These are phyloP conservation scores for Apiospora marii DNA, from an alignment of 2,329 filamentous ascomycete genomes.

Conservation along the genomic window DNA sequence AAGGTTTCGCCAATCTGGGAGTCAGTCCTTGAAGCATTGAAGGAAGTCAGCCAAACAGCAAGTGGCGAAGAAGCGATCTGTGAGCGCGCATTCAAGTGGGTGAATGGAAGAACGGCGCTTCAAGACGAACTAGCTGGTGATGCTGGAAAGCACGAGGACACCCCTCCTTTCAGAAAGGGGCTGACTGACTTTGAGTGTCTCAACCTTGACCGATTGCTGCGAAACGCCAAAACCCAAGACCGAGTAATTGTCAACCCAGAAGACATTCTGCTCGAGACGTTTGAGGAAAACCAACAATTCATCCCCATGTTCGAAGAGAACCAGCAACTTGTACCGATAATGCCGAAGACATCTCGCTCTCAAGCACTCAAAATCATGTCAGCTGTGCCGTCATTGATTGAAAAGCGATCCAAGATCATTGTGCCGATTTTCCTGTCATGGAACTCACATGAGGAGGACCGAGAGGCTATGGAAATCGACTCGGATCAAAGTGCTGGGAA, in stretches of 20 bases:
- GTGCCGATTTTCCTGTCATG: constrained; percentile 88
- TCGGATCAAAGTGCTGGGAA: constrained; percentile 35
- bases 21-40: constrained; percentile 78
- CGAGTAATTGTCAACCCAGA: constrained; percentile 58
- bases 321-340: constrained; percentile 62
- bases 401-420: constrained; percentile 84
- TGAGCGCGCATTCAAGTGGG: constrained; percentile 79
- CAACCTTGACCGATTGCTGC: constrained; percentile 68
- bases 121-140: constrained; percentile 49
- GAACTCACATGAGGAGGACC: constrained; percentile 65
- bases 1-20: constrained; percentile 89
- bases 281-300: constrained; percentile 69
- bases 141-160: constrained; percentile 40
- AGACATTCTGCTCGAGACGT: constrained; percentile 67
- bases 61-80: constrained; percentile 77
- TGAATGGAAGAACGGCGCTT: constrained; percentile 64
- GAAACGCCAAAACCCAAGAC: constrained; percentile 58
- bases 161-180: constrained; percentile 47
- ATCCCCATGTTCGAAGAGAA: constrained; percentile 63
- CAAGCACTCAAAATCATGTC: constrained; percentile 83
- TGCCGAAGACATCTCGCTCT: constrained; percentile 67
- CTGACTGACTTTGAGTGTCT: constrained; percentile 86
- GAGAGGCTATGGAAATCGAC: constrained; percentile 39
- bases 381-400: constrained; percentile 77
- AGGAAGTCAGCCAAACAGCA: constrained; percentile 75